Evolutionary conservation across 2,329 filamentous ascomycete species (phyloP), one percentile per base, ranked within the genome.

Genomic region (Microsporum canis): DNA sequence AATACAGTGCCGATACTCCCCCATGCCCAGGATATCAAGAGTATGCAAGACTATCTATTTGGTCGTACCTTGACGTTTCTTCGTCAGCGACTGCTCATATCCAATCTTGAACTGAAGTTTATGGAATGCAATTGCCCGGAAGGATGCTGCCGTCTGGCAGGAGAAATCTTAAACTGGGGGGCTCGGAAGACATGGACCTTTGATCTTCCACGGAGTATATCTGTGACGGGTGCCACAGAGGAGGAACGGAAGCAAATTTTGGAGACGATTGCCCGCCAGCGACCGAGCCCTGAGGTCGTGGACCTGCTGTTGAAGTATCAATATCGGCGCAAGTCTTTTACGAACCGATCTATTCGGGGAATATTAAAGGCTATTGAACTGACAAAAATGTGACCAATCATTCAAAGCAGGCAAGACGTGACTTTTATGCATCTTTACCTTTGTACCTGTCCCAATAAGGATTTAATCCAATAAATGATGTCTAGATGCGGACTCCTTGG

Each of bases 61-160:
- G 67, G 66, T 14, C 66, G 65, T 4, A 67, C 65, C 0, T 36
- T 68, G 49, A 65, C 62, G 1, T 67, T 68, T 36, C 60, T 67
- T n/a, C 66, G 67, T 10, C 66, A 67, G 47, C 62, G 38, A 7
- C 62, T 68, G 34, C 61, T 56, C 3, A 41, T 68, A n/a, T 51
- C 61, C 1, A 45, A 63, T 29, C 62, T 68, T 8, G 62, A 61
- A 17, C 45, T 68, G 3, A 63, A 68, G 39, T 57, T 68, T 27
- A 57, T 56, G n/a, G 58, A 60, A 29, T 68, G 65, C 45, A 59
- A 60, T 38, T 68, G 66, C 53, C 45, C 59, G 8, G 23, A 57
- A 31, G 65, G 62, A 1, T 68, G 66, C 38, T 68, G 67, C 59
- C 65, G 66, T 38, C 60, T 68, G 7, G 61, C 62, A 14, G 49